Evolutionary conservation across 352 stramenopile species (phyloP), one percentile per base, ranked within the genome.

Genomic region (Phytophthora pisi): DNA sequence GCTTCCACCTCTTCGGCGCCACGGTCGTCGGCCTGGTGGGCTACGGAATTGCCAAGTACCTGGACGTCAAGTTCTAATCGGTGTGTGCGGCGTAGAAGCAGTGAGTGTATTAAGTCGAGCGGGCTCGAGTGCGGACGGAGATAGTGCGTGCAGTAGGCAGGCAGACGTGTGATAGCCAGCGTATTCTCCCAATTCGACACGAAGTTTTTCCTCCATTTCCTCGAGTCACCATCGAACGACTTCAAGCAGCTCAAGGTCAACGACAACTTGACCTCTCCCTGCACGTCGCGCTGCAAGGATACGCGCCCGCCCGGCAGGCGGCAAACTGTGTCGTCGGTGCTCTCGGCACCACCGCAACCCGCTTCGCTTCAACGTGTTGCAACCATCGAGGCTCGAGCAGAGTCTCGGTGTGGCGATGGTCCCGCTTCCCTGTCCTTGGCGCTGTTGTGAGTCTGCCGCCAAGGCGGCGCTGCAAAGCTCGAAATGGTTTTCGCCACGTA

Each of bases 11-110:
- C 45, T 54, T 82, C 31, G 79, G 79, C 49, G 77, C 69, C 13
- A 70, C 82, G 18, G 62, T 91, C 5, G 60, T 92, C n/a, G 87
- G 80, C 11, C 68, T 84, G 40, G 66, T 90, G 20, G 82, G 84
- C 64, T 92, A 82, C 61, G 80, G 82, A 45, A 74, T 82, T 53
- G 75, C 73, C 59, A 88, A 91, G 74, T 63, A 86, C 60, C 72
- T 88, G 34, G 80, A 88, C 57, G 78, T 81, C 68, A 70, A 82
- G 61, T 65, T 78, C 53, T 80, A 79, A 66, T 67, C 38, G 50
- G 18, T 66, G 62, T 50, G 36, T n/a, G 30, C 46, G 45, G 57
- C 15, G 45, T 64, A 30, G 57, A 68, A 53, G 63, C 45, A 56
- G 34, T 66, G n/a, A 45, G 43, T 64, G 60, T 69, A 64, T 64